phyloP scores from a whole-genome alignment of 1,139 yeast genomes.

The Saccharomyces hybrid region DNA sequence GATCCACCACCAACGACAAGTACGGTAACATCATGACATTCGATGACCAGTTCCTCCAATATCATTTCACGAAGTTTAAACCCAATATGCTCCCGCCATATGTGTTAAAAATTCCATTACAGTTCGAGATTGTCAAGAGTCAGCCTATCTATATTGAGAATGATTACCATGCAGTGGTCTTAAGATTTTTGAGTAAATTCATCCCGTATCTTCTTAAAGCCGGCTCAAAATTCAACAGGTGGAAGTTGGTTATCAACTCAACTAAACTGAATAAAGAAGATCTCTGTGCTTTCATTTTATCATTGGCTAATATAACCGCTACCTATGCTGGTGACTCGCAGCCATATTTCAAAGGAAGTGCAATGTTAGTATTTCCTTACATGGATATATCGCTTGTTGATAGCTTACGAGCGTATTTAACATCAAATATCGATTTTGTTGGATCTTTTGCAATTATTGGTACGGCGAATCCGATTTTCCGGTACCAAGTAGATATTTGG shows the following conservation, averaged over 20 bases:
- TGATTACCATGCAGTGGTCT: conserved; percentile 13
- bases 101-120: conserved; percentile 18
- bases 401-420: conserved; percentile 12
- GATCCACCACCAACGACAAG: conserved; percentile 11
- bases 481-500: conserved; percentile 24
- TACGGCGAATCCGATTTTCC: conserved; percentile 29
- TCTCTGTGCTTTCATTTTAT: conserved; percentile 23
- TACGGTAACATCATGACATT: conserved; percentile 19
- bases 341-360: conserved; percentile 11
- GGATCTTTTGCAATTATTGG: conserved; percentile 20
- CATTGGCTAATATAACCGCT: conserved; percentile 20
- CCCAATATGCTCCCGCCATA: conserved; percentile 12
- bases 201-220: conserved; percentile 11
- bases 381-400: conserved; percentile 27
- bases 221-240: conserved; percentile 3
- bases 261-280: conserved; percentile 19
- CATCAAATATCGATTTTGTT: not conserved
- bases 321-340: conserved; percentile 7
- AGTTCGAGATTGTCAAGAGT: conserved; percentile 15
- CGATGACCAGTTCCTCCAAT: conserved; percentile 14
- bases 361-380: conserved; percentile 23
- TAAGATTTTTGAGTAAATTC: conserved; percentile 18
- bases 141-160: conserved; percentile 14
- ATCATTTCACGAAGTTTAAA: conserved; percentile 14
- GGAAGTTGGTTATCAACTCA: conserved; percentile 18